Evolutionary conservation across 164 flowering plant genomes (phyloP).

Genomic region (Chloranthus sessilifolius): DNA sequence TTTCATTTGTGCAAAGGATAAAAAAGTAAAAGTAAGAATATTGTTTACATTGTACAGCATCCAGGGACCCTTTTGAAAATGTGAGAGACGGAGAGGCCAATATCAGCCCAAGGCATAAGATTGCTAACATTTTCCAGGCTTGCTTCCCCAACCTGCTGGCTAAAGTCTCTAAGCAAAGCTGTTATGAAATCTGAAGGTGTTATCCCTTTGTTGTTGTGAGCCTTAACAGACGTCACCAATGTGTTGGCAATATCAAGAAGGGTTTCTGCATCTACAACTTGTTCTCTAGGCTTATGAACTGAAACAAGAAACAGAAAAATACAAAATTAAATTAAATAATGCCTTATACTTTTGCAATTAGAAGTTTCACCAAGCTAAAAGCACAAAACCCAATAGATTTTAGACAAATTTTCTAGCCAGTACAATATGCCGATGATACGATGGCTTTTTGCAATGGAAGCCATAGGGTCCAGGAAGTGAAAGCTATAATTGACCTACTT

Average conservation of each 20-base stretch:
- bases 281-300: constrained; percentile 91
- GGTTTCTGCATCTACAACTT: constrained; percentile 96
- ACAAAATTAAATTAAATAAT: no score
- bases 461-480: no score
- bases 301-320: constrained; percentile 11
- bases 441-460: no score
- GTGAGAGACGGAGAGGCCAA: constrained; percentile 55
- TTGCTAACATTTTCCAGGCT: constrained; percentile 19
- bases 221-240: constrained; percentile 49
- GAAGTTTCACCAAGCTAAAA: no score
- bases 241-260: constrained; percentile 65
- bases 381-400: no score
- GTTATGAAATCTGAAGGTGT: constrained; percentile 60
- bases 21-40: neutral
- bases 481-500: no score
- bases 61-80: constrained; percentile 42
- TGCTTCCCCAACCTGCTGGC: constrained; percentile 18
- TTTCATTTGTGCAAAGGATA: no score
- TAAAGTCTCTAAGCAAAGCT: constrained; percentile 44
- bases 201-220: constrained; percentile 46
- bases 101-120: constrained; percentile 51
- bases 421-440: no score
- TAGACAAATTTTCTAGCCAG: no score
- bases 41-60: constrained; percentile 61
- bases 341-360: no score